Conservation (phyloP, 2,329 filamentous ascomycete genomes). For the Ceratocystis harringtonii region DNA sequence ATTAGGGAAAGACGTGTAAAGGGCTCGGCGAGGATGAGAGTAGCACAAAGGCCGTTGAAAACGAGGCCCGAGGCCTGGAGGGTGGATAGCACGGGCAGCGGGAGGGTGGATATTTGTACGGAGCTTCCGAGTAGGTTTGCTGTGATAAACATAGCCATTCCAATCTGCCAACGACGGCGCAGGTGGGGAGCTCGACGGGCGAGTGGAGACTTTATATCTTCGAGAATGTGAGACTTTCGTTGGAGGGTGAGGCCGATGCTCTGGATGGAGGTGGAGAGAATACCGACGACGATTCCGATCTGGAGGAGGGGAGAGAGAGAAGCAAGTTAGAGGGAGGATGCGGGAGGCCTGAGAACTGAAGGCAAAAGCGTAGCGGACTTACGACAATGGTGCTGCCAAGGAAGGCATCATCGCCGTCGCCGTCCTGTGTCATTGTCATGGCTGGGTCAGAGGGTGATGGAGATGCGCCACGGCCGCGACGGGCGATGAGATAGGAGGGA, state of each 20-base stretch:
- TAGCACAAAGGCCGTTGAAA: slow-evolving; percentile 97
- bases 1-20: slow-evolving; percentile 89
- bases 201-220: slow-evolving; percentile 84
- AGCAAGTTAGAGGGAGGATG: slow-evolving; percentile 19
- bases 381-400: slow-evolving; percentile 64
- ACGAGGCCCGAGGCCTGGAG: slow-evolving; percentile 90
- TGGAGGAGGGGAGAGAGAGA: slow-evolving; percentile 25
- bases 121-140: slow-evolving; percentile 90
- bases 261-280: slow-evolving; percentile 87
- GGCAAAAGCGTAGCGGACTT: slow-evolving; percentile 26
- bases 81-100: slow-evolving; percentile 84
- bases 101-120: slow-evolving; percentile 92
- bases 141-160: slow-evolving; percentile 93
- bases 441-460: neutral
- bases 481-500: neutral
- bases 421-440: neutral
- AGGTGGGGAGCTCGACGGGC: slow-evolving; percentile 74
- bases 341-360: neutral
- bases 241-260: slow-evolving; percentile 90
- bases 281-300: slow-evolving; percentile 85
- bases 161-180: slow-evolving; percentile 85
- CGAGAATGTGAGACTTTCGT: slow-evolving; percentile 93
- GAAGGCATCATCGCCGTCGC: slow-evolving; percentile 35
- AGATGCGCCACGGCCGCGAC: neutral
- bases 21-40: slow-evolving; percentile 77